Evolutionary conservation across 306 rosid species (phyloP).

Genomic region (Elaeagnus macrophylla): DNA sequence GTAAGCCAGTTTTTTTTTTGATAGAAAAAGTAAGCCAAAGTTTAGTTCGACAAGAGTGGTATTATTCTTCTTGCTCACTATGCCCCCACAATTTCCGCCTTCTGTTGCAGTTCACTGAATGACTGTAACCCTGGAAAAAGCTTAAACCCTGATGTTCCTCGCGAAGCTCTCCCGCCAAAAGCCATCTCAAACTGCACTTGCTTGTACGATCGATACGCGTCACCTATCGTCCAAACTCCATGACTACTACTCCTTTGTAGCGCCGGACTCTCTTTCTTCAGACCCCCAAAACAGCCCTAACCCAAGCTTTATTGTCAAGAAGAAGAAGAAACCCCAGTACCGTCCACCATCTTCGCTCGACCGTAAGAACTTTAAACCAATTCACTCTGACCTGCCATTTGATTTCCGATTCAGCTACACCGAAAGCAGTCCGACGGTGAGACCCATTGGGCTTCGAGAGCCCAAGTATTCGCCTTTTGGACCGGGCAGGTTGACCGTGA

Average conservation of each 20-base stretch:
- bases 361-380: constrained; percentile 38
- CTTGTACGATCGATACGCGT: constrained; percentile 35
- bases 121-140: no score
- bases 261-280: constrained; percentile 50
- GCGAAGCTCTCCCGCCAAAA: constrained; percentile 49
- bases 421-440: constrained; percentile 53
- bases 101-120: no score
- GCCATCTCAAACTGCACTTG: constrained; percentile 9
- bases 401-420: constrained; percentile 86
- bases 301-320: constrained; percentile 24
- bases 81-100: no score
- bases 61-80: no score
- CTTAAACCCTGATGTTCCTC: constrained; percentile 44
- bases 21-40: no score
- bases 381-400: constrained; percentile 55
- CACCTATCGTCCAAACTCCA: constrained; percentile 60
- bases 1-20: no score
- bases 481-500: constrained; percentile 55
- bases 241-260: constrained; percentile 47
- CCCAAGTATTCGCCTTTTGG: constrained; percentile 95
- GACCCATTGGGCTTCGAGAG: constrained; percentile 79
- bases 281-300: constrained; percentile 25
- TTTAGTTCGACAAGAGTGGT: no score
- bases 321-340: constrained; percentile 46
- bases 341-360: constrained; percentile 73